Evolutionary conservation across 306 rosid genomes (phyloP).

Genomic region (Cercis canadensis): DNA sequence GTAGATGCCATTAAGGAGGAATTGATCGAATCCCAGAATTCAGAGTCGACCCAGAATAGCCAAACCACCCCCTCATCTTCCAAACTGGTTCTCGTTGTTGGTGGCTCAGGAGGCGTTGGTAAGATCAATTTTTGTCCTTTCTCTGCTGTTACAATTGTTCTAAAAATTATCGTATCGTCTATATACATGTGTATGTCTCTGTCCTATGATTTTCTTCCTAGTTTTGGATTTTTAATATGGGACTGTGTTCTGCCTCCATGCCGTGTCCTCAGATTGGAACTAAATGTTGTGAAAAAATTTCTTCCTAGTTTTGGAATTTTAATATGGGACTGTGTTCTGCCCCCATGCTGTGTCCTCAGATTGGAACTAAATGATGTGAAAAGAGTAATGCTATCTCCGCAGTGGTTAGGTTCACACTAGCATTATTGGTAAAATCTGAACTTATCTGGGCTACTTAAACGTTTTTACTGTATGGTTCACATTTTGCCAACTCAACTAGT

Average conservation of each 20-base stretch:
- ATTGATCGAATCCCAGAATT: constrained; percentile 42
- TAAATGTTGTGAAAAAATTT: no score
- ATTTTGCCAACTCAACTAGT: no score
- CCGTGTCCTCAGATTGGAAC: no score
- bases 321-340: no score
- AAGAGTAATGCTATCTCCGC: no score
- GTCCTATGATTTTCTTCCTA: not conserved
- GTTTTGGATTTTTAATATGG: not conserved
- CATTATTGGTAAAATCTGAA: no score
- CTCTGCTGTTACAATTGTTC: not conserved
- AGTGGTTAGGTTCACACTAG: no score
- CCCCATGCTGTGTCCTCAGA: no score
- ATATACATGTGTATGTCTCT: not conserved
- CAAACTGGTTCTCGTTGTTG: constrained; percentile 82
- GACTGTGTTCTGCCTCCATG: no score
- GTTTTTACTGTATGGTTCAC: no score
- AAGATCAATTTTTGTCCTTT: constrained; percentile 10
- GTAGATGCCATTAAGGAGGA: constrained; percentile 53
- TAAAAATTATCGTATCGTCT: not conserved
- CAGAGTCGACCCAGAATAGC: constrained; percentile 39
- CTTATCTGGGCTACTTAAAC: no score
- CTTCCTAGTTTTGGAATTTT: not conserved
- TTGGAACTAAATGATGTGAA: no score
- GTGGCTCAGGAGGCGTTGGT: constrained; percentile 96
- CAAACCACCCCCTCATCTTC: constrained; percentile 51